A percentile compares a stretch with the other conserved stretches of the same genome.
Evolutionary conservation across 345 rosid genomes (phyloP).

Genomic region (Eucalyptus pauciflora): DNA sequence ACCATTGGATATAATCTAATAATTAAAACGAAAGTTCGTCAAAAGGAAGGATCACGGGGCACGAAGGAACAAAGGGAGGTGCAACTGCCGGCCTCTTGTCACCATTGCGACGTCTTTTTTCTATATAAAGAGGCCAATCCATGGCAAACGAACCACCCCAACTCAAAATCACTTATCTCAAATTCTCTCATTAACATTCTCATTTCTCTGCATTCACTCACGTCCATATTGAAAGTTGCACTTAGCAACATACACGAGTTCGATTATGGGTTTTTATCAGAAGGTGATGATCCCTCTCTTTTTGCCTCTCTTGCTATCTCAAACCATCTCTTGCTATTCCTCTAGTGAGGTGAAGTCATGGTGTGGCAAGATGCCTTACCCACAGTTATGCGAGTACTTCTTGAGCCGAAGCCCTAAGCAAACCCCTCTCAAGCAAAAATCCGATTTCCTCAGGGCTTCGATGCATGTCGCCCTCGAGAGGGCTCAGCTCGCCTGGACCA

Average conservation of each 20-base stretch:
- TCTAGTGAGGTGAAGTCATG: slow-evolving; percentile 16
- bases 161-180: background rate
- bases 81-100: background rate
- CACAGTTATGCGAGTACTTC: slow-evolving; percentile 16
- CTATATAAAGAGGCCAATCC: background rate
- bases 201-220: background rate
- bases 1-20: background rate
- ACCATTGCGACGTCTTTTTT: background rate
- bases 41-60: background rate
- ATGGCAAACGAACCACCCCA: background rate
- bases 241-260: background rate
- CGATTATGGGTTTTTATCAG: slow-evolving; percentile 26
- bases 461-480: slow-evolving; percentile 24
- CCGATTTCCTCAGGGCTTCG: slow-evolving; percentile 9
- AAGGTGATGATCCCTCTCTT: slow-evolving; percentile 1
- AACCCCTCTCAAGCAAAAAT: background rate
- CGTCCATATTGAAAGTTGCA: background rate
- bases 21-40: background rate
- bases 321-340: slow-evolving; percentile 5
- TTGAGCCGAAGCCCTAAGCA: background rate
- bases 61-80: background rate
- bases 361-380: slow-evolving; percentile 22
- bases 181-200: background rate
- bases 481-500: slow-evolving; percentile 28
- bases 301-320: slow-evolving; percentile 10